Evolutionary conservation across 1,284 basidiomycete genomes (phyloP).

Genomic region (Irpex lacteus): DNA sequence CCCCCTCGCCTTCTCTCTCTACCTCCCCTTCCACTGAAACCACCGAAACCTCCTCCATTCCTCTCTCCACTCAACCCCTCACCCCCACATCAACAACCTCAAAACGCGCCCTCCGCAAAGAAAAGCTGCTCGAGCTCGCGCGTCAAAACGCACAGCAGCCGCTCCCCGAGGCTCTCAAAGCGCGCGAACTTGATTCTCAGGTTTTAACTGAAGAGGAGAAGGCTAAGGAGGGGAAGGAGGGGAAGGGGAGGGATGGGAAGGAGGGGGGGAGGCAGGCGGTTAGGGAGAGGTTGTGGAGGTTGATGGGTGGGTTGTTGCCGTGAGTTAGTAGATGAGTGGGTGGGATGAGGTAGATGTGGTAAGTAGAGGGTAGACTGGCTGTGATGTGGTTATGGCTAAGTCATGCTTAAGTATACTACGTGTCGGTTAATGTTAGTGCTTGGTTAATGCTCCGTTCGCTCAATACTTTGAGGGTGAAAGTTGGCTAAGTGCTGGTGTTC

Average conservation of each 20-base stretch:
- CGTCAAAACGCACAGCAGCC: constrained; percentile 26
- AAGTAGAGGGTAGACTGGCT: too few relatives aligned
- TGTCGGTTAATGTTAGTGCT: too few relatives aligned
- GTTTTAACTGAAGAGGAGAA: not conserved
- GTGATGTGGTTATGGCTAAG: too few relatives aligned
- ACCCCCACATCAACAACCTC: not conserved
- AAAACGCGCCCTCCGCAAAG: constrained; percentile 15
- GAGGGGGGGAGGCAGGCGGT: constrained; percentile 18
- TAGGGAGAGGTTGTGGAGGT: constrained; percentile 24
- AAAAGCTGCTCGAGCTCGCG: constrained; percentile 27
- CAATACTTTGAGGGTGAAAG: too few relatives aligned
- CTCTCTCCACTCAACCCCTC: not conserved
- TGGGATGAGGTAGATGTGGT: too few relatives aligned
- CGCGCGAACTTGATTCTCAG: constrained; percentile 1
- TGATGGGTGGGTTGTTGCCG: constrained; percentile 23
- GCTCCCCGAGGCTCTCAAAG: constrained; percentile 14
- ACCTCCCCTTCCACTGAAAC: too few relatives aligned
- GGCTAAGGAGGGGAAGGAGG: not conserved
- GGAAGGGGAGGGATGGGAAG: constrained; percentile 8
- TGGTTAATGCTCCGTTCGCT: too few relatives aligned
- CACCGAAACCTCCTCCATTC: not conserved
- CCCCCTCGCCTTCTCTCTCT: too few relatives aligned
- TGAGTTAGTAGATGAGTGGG: not conserved
- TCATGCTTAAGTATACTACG: too few relatives aligned
- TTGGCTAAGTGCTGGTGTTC: too few relatives aligned